Percentiles rank a stretch among this genome's conserved stretches.
Evolutionary conservation across 2,329 filamentous ascomycete genomes (phyloP).

Genomic region (Chaetomiaceae sp.): DNA sequence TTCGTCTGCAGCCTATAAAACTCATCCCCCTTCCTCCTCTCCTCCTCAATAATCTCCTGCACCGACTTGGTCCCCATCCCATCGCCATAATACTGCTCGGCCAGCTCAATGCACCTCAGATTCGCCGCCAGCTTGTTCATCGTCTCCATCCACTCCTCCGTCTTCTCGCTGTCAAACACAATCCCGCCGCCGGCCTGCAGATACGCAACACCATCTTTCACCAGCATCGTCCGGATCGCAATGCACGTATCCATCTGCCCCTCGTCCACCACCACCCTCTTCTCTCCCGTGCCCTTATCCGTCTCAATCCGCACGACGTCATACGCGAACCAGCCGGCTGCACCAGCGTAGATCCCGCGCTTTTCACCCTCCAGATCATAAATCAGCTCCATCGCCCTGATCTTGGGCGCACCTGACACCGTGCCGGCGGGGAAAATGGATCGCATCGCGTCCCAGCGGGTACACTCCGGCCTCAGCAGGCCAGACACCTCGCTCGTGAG

Average conservation of each 20-base stretch:
- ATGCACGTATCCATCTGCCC: conserved; percentile 89
- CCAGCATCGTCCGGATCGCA: conserved; percentile 83
- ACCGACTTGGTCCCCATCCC: conserved; percentile 24
- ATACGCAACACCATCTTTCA: conserved; percentile 88
- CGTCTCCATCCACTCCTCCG: conserved; percentile 93
- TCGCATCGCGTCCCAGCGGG: conserved; percentile 90
- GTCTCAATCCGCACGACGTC: conserved; percentile 58
- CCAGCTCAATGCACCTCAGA: conserved; percentile 79
- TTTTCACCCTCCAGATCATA: conserved; percentile 92
- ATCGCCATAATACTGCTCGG: conserved; percentile 61
- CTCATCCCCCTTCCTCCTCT: conserved; percentile 28
- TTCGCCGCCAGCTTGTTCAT: conserved; percentile 91
- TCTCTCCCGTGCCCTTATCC: conserved; percentile 29
- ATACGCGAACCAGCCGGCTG: conserved; percentile 95
- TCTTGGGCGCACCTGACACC: conserved; percentile 91
- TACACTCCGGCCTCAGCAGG: conserved; percentile 75
- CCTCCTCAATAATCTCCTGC: conserved; percentile 28
- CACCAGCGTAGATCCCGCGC: conserved; percentile 90
- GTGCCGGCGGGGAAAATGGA: conserved; percentile 97
- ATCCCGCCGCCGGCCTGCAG: conserved; percentile 88
- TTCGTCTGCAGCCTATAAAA: conserved; percentile 21
- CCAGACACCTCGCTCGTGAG: conserved; percentile 94
- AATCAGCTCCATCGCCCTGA: conserved; percentile 95
- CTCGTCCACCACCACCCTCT: conserved; percentile 40
- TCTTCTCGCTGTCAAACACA: conserved; percentile 86